These are phyloP conservation scores for Eudorina sp. DNA, from an alignment of 139 green algal species.

Conservation along the genomic window DNA sequence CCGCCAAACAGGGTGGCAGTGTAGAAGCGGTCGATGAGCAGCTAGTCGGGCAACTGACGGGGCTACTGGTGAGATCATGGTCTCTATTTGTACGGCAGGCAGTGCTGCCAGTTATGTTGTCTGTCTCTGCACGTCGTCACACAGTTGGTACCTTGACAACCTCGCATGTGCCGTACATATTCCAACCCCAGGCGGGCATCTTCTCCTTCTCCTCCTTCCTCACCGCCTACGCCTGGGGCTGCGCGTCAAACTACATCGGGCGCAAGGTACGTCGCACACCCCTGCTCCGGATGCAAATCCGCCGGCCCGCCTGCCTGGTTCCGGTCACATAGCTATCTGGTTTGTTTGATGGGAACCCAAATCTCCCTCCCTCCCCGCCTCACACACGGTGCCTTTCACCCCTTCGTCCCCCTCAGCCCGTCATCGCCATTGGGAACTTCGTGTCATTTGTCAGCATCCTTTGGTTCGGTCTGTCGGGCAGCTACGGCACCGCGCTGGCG, in stretches of 20 bases:
- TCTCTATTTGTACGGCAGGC: no score
- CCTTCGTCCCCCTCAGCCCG: constrained; percentile 50
- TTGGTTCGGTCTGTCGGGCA: constrained; percentile 69
- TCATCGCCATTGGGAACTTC: constrained; percentile 76
- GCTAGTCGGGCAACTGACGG: constrained; percentile 47
- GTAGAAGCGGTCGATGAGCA: constrained; percentile 52
- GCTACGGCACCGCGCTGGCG: constrained; percentile 59
- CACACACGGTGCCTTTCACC: neutral
- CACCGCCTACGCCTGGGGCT: constrained; percentile 66
- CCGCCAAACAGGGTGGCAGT: neutral
- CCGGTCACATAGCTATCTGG: no score
- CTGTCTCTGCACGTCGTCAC: no score
- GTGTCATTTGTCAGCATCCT: constrained; percentile 62
- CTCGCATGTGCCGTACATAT: neutral
- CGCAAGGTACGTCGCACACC: constrained; percentile 72
- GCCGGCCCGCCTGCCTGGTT: no score
- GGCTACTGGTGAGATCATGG: constrained; percentile 9
- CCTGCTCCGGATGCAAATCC: no score
- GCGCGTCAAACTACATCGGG: constrained; percentile 67
- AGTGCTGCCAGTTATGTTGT: no score
- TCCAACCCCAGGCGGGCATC: constrained; percentile 57
- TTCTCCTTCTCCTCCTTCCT: constrained; percentile 71
- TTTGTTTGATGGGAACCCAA: no score
- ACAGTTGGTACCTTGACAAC: neutral
- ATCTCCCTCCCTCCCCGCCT: neutral